A percentile compares a stretch with the other conserved stretches of the same genome.
These are phyloP conservation scores for Aquilaria sinensis DNA, from an alignment of 345 rosid genomes.

Conservation along the genomic window DNA sequence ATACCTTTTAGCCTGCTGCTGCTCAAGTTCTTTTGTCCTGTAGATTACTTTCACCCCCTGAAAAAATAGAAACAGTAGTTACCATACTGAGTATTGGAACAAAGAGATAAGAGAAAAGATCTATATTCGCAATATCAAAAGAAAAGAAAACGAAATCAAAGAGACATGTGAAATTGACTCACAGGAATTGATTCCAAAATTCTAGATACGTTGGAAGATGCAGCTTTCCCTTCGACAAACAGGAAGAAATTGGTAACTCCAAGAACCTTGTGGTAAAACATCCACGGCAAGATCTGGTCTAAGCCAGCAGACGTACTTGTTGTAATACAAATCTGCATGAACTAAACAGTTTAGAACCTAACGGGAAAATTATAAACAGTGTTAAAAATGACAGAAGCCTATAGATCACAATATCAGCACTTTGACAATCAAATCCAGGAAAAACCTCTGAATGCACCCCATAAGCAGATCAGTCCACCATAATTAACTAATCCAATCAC, in stretches of 20 bases:
- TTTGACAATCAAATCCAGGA: neutral
- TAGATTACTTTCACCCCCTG: slow-evolving; percentile 88
- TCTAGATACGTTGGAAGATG: slow-evolving; percentile 67
- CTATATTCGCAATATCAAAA: slow-evolving; percentile 4
- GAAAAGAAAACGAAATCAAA: slow-evolving; percentile 6
- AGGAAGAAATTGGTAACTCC: slow-evolving; percentile 89
- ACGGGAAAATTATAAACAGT: neutral
- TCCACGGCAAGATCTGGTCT: slow-evolving; percentile 96
- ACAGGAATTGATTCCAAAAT: slow-evolving; percentile 83
- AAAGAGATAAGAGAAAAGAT: neutral
- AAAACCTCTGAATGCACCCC: neutral
- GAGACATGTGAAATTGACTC: slow-evolving; percentile 21
- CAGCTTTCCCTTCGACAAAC: slow-evolving; percentile 95
- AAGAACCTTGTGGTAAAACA: slow-evolving; percentile 91
- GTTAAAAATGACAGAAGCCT: neutral
- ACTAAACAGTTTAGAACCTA: neutral
- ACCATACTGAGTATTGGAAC: too few species aligned
- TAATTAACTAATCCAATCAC: neutral
- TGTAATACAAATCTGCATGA: slow-evolving; percentile 66
- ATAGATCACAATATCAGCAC: neutral
- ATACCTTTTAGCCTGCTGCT: slow-evolving; percentile 89
- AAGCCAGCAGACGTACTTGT: slow-evolving; percentile 94
- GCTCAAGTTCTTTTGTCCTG: slow-evolving; percentile 82
- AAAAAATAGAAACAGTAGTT: slow-evolving; percentile 4
- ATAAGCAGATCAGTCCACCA: slow-evolving; percentile 1